These are phyloP conservation scores for Marasmius tenuissimus DNA, from an alignment of 1,284 basidiomycete species.

Conservation along the genomic window DNA sequence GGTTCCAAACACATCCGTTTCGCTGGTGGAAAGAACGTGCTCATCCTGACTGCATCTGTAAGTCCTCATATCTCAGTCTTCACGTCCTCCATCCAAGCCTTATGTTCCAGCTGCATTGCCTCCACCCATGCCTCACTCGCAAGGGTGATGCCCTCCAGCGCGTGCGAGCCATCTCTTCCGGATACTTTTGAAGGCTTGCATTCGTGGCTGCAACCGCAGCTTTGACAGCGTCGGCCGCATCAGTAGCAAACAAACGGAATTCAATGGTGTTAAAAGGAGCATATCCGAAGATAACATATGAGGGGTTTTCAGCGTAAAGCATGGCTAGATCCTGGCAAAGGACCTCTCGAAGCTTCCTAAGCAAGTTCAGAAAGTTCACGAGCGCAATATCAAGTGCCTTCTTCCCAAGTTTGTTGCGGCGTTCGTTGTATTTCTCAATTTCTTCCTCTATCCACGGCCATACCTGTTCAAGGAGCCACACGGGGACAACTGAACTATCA, in stretches of 20 bases:
- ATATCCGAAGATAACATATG: constrained; percentile 17
- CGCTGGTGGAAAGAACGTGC: too few species aligned
- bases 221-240: constrained; percentile 10
- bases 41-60: too few species aligned
- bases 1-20: too few species aligned
- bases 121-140: too few species aligned
- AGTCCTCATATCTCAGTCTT: too few species aligned
- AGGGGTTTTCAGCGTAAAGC: constrained; percentile 17
- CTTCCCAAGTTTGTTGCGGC: not conserved
- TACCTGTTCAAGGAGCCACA: constrained; percentile 7
- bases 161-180: constrained; percentile 14
- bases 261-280: constrained; percentile 17
- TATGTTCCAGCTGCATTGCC: too few species aligned
- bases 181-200: constrained; percentile 12
- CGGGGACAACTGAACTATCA: constrained; percentile 9
- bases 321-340: constrained; percentile 28
- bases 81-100: too few species aligned
- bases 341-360: constrained; percentile 16
- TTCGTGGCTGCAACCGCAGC: constrained; percentile 12
- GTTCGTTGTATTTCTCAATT: constrained; percentile 6
- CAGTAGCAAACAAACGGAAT: constrained; percentile 20
- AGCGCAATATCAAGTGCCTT: constrained; percentile 18
- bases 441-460: constrained; percentile 24
- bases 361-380: constrained; percentile 15
- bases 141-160: too few species aligned